These are phyloP conservation scores for Nepenthes mirabilis DNA, from an alignment of 148 eudicot species.

Conservation along the genomic window DNA sequence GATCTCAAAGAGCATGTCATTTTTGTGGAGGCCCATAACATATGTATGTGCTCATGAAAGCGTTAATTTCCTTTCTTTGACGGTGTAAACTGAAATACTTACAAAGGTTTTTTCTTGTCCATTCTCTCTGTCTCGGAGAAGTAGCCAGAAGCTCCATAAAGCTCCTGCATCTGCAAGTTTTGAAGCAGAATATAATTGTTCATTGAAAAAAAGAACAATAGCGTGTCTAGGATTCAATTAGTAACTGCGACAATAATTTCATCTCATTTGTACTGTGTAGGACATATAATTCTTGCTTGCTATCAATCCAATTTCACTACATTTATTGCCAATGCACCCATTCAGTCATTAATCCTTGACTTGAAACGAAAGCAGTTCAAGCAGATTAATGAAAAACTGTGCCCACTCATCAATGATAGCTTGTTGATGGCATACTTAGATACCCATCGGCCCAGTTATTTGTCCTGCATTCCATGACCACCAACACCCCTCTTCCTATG, in stretches of 20 bases:
- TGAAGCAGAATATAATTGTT: not conserved
- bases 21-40: not conserved
- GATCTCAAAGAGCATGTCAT: not conserved
- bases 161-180: slow-evolving; percentile 71
- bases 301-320: too few species aligned
- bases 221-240: too few species aligned
- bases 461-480: too few species aligned
- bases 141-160: slow-evolving; percentile 90
- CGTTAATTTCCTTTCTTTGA: not conserved
- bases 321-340: too few species aligned
- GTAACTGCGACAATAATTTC: not conserved
- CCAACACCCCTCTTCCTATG: too few species aligned
- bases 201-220: not conserved
- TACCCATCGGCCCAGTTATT: too few species aligned
- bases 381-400: too few species aligned
- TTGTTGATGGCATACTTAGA: too few species aligned
- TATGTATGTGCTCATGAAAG: not conserved
- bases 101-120: slow-evolving; percentile 40
- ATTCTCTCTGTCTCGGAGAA: slow-evolving; percentile 49
- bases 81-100: slow-evolving; percentile 15
- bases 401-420: too few species aligned
- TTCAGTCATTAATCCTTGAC: too few species aligned
- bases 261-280: not conserved
- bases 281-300: too few species aligned
- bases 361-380: too few species aligned